Conservation (phyloP, 129 eudicot genomes). For the Escallonia herrerae region DNA sequence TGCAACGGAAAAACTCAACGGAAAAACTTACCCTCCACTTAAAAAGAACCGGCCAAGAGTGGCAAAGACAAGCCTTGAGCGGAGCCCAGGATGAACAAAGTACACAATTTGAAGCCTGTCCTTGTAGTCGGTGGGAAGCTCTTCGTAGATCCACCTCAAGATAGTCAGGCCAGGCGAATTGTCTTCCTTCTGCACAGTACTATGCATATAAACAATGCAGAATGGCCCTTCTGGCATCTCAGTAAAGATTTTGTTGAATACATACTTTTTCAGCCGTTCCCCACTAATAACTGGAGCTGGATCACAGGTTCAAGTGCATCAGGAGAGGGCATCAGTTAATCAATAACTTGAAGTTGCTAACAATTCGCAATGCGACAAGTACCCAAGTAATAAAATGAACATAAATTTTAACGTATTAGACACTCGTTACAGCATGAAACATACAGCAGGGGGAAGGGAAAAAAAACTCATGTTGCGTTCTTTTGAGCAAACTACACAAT, state of each 20-base stretch:
- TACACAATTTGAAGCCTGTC: conserved; percentile 90
- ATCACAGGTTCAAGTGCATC: neutral
- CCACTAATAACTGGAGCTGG: conserved; percentile 65
- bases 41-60: conserved; percentile 82
- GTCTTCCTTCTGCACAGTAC: conserved; percentile 72
- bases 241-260: conserved; percentile 52
- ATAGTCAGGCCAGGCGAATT: conserved; percentile 86
- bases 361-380: neutral
- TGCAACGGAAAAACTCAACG: too few species aligned
- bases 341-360: neutral
- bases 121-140: conserved; percentile 67
- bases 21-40: conserved; percentile 78
- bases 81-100: conserved; percentile 91
- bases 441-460: too few species aligned
- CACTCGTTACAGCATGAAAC: too few species aligned
- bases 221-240: conserved; percentile 88
- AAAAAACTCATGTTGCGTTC: too few species aligned
- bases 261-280: conserved; percentile 76
- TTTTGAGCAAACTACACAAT: too few species aligned
- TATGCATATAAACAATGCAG: conserved; percentile 79
- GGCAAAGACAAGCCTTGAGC: conserved; percentile 81
- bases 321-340: neutral
- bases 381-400: neutral
- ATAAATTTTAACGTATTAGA: neutral
- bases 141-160: conserved; percentile 92